Percentiles rank a stretch among this genome's conserved stretches.
phyloP scores from a whole-genome alignment of 2,329 filamentous ascomycete genomes.

The Cercospora sp. region DNA sequence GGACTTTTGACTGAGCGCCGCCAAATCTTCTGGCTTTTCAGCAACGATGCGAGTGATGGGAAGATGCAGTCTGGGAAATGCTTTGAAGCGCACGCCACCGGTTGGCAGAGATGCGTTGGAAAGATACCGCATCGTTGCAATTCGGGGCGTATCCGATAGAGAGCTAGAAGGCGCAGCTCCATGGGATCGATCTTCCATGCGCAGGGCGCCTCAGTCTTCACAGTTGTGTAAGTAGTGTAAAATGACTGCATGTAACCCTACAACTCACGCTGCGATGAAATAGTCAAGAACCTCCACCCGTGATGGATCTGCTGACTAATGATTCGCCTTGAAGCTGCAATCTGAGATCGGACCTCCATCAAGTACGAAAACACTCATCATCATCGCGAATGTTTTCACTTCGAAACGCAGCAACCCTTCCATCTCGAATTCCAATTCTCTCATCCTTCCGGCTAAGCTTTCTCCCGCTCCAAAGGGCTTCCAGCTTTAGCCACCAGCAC shows the following conservation, averaged over 20 bases:
- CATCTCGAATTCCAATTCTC: not conserved
- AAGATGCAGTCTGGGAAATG: not conserved
- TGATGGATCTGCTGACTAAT: constrained; percentile 4
- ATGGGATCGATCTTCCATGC: not conserved
- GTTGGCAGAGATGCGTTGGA: not conserved
- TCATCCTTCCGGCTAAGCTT: not conserved
- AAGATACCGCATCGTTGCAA: not conserved
- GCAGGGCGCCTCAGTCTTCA: not conserved
- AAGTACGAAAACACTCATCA: not conserved
- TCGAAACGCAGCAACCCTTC: not conserved
- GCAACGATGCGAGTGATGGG: not conserved
- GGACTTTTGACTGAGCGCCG: constrained; percentile 16
- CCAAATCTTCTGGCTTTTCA: not conserved
- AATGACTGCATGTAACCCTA: not conserved
- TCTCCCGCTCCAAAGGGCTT: not conserved
- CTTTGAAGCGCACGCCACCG: not conserved
- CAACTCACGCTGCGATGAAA: not conserved
- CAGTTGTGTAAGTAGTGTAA: constrained; percentile 10
- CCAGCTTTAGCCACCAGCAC: not conserved
- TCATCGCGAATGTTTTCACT: not conserved
- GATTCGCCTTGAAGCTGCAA: not conserved
- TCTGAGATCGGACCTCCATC: not conserved
- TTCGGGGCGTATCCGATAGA: not conserved
- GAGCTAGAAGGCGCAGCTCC: not conserved
- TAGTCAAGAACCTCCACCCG: not conserved